phyloP scores from a whole-genome alignment of 495 filamentous ascomycete genomes.

The Rostrohypoxylon terebratum region DNA sequence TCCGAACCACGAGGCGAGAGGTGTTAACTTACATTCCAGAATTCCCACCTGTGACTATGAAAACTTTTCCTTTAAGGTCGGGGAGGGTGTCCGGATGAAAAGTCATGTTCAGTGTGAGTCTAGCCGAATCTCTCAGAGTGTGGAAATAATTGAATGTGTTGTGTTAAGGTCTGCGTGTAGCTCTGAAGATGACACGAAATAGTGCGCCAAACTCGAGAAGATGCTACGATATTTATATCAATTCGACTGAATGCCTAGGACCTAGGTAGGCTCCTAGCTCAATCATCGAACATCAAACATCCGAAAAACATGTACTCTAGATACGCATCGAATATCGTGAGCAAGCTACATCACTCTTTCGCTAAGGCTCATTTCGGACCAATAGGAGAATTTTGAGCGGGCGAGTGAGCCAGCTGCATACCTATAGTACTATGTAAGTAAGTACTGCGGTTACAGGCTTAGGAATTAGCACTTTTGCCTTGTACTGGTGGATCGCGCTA shows the following conservation, averaged over 20 bases:
- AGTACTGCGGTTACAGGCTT: no score
- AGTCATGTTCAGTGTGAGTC: constrained; percentile 51
- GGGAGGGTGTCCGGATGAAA: constrained; percentile 57
- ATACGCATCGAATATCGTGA: constrained; percentile 45
- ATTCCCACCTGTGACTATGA: constrained; percentile 49
- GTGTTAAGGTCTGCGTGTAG: constrained; percentile 38
- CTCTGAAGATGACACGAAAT: constrained; percentile 13
- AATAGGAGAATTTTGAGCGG: not conserved
- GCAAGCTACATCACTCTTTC: constrained; percentile 42
- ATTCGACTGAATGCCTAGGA: constrained; percentile 29
- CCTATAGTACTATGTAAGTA: no score
- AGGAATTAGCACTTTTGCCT: no score
- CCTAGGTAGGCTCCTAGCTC: no score
- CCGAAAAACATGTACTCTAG: constrained; percentile 31
- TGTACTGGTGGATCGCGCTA: no score
- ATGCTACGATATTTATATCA: constrained; percentile 49
- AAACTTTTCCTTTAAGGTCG: constrained; percentile 45
- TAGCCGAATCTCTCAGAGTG: not conserved
- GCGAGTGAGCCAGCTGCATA: constrained; percentile 5
- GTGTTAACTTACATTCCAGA: constrained; percentile 54
- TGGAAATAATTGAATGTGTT: constrained; percentile 36
- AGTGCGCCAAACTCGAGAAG: not conserved
- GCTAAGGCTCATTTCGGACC: constrained; percentile 10
- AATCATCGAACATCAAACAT: not conserved
- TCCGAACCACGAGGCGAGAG: constrained; percentile 17